Evolutionary conservation across 2,329 filamentous ascomycete genomes (phyloP).

Genomic region (Hymenoscyphus repandus): DNA sequence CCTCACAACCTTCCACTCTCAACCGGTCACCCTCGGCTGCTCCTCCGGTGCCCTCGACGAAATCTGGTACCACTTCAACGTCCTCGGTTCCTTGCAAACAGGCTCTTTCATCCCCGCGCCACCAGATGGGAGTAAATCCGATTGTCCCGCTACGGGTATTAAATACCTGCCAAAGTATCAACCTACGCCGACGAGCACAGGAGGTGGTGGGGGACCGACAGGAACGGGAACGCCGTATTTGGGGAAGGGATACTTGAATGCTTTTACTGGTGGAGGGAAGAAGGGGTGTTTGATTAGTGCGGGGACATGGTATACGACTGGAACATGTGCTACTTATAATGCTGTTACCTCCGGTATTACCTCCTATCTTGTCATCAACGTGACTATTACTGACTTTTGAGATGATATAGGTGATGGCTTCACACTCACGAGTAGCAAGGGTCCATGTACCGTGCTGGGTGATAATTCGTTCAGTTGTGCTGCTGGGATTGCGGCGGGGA

Average conservation of each 20-base stretch:
- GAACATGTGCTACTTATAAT: conserved; percentile 63
- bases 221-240: conserved; percentile 32
- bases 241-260: conserved; percentile 56
- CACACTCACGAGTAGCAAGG: conserved; percentile 53
- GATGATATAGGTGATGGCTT: conserved; percentile 23
- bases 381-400: background rate
- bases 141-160: conserved; percentile 7
- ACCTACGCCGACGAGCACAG: background rate
- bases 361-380: background rate
- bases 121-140: conserved; percentile 4
- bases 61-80: conserved; percentile 39
- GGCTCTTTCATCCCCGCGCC: conserved; percentile 8
- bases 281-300: conserved; percentile 61
- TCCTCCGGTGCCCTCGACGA: conserved; percentile 40
- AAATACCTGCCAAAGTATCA: background rate
- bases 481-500: conserved; percentile 35
- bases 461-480: conserved; percentile 48
- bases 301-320: conserved; percentile 62
- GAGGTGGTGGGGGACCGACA: conserved; percentile 21
- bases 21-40: conserved; percentile 42
- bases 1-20: conserved; percentile 40
- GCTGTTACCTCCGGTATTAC: conserved; percentile 46
- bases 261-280: conserved; percentile 40
- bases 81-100: conserved; percentile 8
- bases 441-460: conserved; percentile 49